Conservation (phyloP, 2,329 filamentous ascomycete species). For the Colletotrichum costaricense region DNA sequence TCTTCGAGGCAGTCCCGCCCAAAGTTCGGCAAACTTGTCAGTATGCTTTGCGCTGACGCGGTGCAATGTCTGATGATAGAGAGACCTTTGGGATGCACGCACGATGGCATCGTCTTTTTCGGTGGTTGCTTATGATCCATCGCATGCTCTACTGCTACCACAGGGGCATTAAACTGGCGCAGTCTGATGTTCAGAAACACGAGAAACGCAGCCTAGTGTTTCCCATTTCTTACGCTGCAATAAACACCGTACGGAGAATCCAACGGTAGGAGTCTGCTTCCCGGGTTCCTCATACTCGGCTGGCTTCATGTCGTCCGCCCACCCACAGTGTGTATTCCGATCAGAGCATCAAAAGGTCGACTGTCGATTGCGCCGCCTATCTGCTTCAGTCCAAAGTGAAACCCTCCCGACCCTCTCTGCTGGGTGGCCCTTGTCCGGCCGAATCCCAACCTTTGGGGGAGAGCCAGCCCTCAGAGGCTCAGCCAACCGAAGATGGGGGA, state of each 20-base stretch:
- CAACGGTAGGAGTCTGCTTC: constrained; percentile 8
- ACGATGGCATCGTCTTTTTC: background rate
- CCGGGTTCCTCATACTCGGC: constrained; percentile 25
- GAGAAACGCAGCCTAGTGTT: constrained; percentile 34
- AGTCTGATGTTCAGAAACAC: constrained; percentile 34
- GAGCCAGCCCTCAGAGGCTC: too few species aligned
- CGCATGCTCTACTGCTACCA: background rate
- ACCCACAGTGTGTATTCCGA: constrained; percentile 17
- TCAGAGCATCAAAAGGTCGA: background rate
- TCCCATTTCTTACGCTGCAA: constrained; percentile 28
- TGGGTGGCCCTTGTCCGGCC: constrained; percentile 18
- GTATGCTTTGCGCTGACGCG: constrained; percentile 20
- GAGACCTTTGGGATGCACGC: background rate
- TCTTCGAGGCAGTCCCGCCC: background rate
- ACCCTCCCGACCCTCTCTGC: constrained; percentile 25
- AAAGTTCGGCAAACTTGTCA: constrained; percentile 25
- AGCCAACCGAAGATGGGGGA: background rate
- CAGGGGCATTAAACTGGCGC: constrained; percentile 23
- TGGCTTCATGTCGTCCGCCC: constrained; percentile 30
- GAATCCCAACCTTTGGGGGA: constrained; percentile 29
- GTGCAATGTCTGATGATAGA: background rate
- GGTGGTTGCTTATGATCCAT: background rate
- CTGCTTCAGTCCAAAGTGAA: constrained; percentile 28
- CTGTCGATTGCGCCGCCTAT: background rate
- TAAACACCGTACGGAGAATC: background rate